These are phyloP conservation scores for Fusarium dimerum DNA, from an alignment of 2,329 filamentous ascomycete species.

Conservation along the genomic window DNA sequence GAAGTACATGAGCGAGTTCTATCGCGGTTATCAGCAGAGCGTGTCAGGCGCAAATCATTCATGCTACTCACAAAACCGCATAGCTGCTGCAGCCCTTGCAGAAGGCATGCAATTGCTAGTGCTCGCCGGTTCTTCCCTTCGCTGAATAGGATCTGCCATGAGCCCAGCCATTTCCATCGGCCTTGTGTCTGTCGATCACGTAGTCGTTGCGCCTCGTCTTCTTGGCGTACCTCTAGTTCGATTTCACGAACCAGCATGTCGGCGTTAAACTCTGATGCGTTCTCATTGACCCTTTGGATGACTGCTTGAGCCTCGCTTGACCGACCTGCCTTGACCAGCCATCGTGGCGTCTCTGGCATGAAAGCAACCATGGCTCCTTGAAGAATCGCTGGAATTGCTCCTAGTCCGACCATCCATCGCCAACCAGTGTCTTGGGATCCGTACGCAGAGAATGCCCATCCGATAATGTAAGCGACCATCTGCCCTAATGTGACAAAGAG, in stretches of 20 bases:
- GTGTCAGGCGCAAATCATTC: neutral
- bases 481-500: conserved; percentile 87
- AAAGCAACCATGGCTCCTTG: conserved; percentile 69
- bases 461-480: conserved; percentile 82
- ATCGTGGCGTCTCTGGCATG: conserved; percentile 88
- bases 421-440: conserved; percentile 62
- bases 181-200: conserved; percentile 31
- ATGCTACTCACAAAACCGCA: conserved; percentile 71
- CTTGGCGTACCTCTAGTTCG: conserved; percentile 72
- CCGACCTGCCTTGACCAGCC: conserved; percentile 72
- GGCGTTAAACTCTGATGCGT: conserved; percentile 48
- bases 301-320: conserved; percentile 64
- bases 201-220: conserved; percentile 52
- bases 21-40: conserved; percentile 5
- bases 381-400: conserved; percentile 71
- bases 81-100: conserved; percentile 86
- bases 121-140: conserved; percentile 71
- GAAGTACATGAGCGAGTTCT: conserved; percentile 93
- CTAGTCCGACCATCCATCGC: conserved; percentile 90
- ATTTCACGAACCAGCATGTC: conserved; percentile 68
- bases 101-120: conserved; percentile 78
- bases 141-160: conserved; percentile 55
- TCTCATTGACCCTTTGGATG: conserved; percentile 64
- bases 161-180: conserved; percentile 42
- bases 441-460: conserved; percentile 69